Evolutionary conservation across 352 stramenopile species (phyloP).

Genomic region (Thalassiosira hispida): DNA sequence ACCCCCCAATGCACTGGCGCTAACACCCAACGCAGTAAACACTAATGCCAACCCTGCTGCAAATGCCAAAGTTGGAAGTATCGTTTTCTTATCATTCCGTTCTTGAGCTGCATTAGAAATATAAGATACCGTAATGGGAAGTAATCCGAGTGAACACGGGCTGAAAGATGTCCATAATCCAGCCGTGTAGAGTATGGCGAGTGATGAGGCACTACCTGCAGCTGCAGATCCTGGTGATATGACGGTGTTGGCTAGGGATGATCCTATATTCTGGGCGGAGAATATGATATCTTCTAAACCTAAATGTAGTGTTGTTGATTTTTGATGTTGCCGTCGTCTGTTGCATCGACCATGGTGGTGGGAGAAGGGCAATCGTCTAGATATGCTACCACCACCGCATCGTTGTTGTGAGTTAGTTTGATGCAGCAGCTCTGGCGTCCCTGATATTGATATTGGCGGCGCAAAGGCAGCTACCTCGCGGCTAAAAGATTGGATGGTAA

Average conservation of each 20-base stretch:
- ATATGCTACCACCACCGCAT: background rate
- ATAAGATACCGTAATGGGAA: constrained; percentile 78
- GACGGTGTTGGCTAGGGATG: constrained; percentile 58
- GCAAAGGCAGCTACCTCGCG: background rate
- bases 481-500: background rate
- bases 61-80: constrained; percentile 72
- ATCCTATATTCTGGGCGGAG: constrained; percentile 63
- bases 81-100: constrained; percentile 65
- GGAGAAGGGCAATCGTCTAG: background rate
- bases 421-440: no score
- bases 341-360: background rate
- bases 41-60: constrained; percentile 68
- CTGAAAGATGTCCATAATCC: constrained; percentile 70
- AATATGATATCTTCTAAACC: constrained; percentile 72
- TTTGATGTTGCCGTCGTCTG: background rate
- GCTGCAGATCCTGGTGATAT: constrained; percentile 45
- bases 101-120: constrained; percentile 71
- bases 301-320: constrained; percentile 7
- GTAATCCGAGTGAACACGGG: constrained; percentile 74
- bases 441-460: background rate
- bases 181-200: constrained; percentile 75
- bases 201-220: constrained; percentile 11
- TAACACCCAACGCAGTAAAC: constrained; percentile 76
- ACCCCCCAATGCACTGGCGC: constrained; percentile 64
- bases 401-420: background rate